Conservation (phyloP, 139 green algal genomes). For the Desmodesmus armatus region DNA sequence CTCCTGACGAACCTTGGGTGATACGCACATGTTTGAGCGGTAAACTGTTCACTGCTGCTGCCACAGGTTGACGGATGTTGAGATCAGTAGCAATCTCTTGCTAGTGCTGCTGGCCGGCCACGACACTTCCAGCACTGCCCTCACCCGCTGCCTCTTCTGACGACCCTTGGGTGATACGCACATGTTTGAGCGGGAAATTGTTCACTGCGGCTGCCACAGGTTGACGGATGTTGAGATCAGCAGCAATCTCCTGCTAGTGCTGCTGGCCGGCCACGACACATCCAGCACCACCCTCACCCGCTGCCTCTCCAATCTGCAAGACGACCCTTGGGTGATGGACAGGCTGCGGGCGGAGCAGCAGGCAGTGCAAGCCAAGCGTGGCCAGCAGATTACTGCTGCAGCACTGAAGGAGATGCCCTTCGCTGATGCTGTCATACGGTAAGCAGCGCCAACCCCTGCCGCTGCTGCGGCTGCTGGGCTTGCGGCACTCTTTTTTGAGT, state of each 20-base stretch:
- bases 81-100: constrained; percentile 36
- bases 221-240: constrained; percentile 28
- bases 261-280: constrained; percentile 37
- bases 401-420: constrained; percentile 40
- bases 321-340: neutral
- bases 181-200: no score
- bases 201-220: neutral
- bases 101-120: constrained; percentile 41
- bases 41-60: neutral
- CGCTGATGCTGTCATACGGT: constrained; percentile 42
- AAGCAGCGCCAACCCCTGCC: no score
- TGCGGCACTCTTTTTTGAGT: no score
- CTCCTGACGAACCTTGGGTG: no score
- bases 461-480: no score
- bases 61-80: constrained; percentile 4
- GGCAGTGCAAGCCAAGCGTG: neutral
- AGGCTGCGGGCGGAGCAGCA: constrained; percentile 32
- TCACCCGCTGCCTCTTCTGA: no score
- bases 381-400: neutral
- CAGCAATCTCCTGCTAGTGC: constrained; percentile 32
- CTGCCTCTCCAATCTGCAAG: constrained; percentile 23
- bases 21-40: no score
- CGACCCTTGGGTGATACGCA: no score
- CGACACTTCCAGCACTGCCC: constrained; percentile 31
- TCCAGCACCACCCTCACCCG: constrained; percentile 30